Percentiles rank a stretch among this genome's conserved stretches.
phyloP scores from a whole-genome alignment of 139 green algal genomes.

The Coelastrella sp. region DNA sequence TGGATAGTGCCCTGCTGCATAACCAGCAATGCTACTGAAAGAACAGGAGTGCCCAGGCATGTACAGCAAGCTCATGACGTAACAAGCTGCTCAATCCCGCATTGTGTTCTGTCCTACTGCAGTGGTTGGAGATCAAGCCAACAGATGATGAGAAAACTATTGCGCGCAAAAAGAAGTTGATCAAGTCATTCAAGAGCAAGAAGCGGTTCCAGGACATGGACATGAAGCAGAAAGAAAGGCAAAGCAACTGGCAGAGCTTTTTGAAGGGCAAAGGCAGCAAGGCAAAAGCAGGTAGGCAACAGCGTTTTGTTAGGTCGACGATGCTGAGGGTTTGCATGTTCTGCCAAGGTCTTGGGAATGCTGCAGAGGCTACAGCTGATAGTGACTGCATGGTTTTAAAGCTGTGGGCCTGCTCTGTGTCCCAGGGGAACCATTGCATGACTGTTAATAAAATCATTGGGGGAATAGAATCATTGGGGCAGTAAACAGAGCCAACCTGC shows the following conservation, averaged over 20 bases:
- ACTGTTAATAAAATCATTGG: too few species aligned
- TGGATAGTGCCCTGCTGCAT: too few species aligned
- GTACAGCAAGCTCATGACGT: neutral
- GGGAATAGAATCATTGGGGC: too few species aligned
- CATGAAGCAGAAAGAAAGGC: conserved; percentile 66
- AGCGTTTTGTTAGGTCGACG: neutral
- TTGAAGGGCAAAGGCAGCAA: conserved; percentile 79
- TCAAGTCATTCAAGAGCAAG: conserved; percentile 90
- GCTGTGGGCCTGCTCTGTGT: too few species aligned
- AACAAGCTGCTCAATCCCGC: too few species aligned
- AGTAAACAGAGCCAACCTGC: too few species aligned
- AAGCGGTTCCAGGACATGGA: conserved; percentile 86
- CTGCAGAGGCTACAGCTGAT: too few species aligned
- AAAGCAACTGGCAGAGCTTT: conserved; percentile 78
- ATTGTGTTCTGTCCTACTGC: neutral
- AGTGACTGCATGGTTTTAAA: too few species aligned
- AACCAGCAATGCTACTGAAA: neutral
- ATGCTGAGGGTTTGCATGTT: too few species aligned
- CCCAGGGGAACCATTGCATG: too few species aligned
- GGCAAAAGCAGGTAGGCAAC: conserved; percentile 62
- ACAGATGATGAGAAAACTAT: conserved; percentile 85
- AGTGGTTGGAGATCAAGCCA: conserved; percentile 87
- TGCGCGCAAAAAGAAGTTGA: conserved; percentile 84
- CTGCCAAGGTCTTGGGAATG: too few species aligned
- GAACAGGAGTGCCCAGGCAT: neutral